Base-by-base conservation (phyloP, 495 filamentous ascomycete genomes). In the Jackrogersella multiformis region DNA sequence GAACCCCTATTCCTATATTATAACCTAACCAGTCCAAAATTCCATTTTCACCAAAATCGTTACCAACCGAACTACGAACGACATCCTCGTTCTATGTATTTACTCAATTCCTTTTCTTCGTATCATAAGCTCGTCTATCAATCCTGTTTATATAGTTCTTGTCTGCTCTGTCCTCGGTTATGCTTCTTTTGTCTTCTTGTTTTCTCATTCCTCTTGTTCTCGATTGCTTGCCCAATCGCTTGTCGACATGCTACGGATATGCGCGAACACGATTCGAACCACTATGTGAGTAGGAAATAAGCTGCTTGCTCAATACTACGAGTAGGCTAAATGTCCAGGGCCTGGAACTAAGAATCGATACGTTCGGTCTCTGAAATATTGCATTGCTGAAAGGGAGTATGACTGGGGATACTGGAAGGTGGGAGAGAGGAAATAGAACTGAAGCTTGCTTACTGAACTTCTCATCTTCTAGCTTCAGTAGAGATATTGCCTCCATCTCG, bases 381-480 rank as follows among this genome's bases (percentile, higher is more conserved):
- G 39, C 15, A n/a, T n/a, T n/a, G n/a, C 39, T 2, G 9, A 18
- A 20, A 13, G 39, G 16, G 1, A 16, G 30, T 36, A 46, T 34
- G 21, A 20, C 13, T 16, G n/a, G 13, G 34, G 51, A n/a, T 6
- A 36, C n/a, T n/a, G n/a, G n/a, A n/a, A 21, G 34, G 13, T 56
- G 21, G 12, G 3, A 28, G 44, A 21, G 12, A 2, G 10, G n/a
- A 21, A 13, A 56, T 30, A 10, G 38, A 18, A 13, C 28, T 20
- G 24, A 46, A 45, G 32, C 26, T 57, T 52, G 21, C 73, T 75
- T 59, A 75, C 73, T 75, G 48, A 64, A 75, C 48, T 68, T 67
- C 56, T 75, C 73, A 26, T 75, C 70, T 30, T 75, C 65, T 23
- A 75, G 64, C 58, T 73, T 75, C 34, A 75, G 73, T 6, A 5